Evolutionary conservation across 768 basidiomycete genomes (phyloP).

Genomic region (Gelatoporia subvermispora): DNA sequence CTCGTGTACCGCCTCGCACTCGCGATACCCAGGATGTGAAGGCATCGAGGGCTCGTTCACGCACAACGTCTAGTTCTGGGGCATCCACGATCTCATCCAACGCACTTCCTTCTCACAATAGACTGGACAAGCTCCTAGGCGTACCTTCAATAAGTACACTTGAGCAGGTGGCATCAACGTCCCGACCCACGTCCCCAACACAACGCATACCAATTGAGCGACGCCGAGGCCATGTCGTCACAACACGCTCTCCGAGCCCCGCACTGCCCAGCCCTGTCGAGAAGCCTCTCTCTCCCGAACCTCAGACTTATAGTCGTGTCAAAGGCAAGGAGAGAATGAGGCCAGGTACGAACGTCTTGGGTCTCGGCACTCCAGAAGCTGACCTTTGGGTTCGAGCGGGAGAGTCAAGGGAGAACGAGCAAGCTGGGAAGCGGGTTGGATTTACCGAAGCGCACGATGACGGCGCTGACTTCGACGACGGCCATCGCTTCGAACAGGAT

Average conservation of each 20-base stretch:
- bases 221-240: too few species aligned
- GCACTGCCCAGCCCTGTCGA: too few species aligned
- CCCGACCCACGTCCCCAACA: slow-evolving; percentile 1
- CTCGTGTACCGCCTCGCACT: slow-evolving; percentile 9
- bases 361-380: slow-evolving; percentile 51
- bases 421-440: slow-evolving; percentile 41
- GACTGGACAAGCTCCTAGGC: too few species aligned
- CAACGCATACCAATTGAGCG: not conserved
- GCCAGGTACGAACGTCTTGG: slow-evolving; percentile 29
- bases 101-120: too few species aligned
- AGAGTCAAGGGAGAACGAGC: slow-evolving; percentile 25
- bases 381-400: slow-evolving; percentile 46
- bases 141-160: too few species aligned
- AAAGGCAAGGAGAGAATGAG: slow-evolving; percentile 14
- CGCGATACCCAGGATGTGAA: not conserved
- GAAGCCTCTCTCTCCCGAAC: too few species aligned
- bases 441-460: slow-evolving; percentile 24
- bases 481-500: slow-evolving; percentile 3
- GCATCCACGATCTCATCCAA: not conserved
- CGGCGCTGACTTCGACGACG: slow-evolving; percentile 19
- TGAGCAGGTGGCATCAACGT: not conserved
- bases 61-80: not conserved
- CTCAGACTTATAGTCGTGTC: not conserved
- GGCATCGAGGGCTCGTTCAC: not conserved
- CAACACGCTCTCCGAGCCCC: too few species aligned